phyloP scores from a whole-genome alignment of 495 filamentous ascomycete genomes.

The Aspergillus saccharolyticus region DNA sequence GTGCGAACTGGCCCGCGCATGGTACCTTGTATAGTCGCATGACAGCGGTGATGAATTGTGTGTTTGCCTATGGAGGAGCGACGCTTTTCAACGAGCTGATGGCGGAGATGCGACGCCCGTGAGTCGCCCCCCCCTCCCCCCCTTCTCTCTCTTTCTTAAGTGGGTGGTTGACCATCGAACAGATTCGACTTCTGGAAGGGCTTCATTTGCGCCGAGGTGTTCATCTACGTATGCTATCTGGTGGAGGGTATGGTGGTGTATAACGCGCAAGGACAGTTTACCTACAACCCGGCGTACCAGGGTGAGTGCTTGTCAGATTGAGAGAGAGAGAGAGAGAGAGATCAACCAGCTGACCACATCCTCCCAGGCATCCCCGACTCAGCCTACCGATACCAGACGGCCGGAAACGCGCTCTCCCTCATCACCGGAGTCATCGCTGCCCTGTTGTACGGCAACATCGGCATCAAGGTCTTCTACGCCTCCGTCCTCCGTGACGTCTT shows the following conservation, averaged over 20 bases:
- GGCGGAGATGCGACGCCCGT: conserved; percentile 2
- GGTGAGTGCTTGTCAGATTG: background rate
- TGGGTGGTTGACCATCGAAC: background rate
- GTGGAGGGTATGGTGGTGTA: background rate
- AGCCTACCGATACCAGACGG: background rate
- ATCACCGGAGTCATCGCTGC: background rate
- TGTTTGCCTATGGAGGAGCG: background rate
- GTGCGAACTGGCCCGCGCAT: background rate
- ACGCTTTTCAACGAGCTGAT: conserved; percentile 2
- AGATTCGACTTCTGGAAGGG: conserved; percentile 4
- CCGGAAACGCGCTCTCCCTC: background rate
- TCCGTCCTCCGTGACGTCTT: background rate
- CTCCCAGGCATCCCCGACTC: conserved; percentile 1
- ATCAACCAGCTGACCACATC: background rate
- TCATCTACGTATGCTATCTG: conserved; percentile 2
- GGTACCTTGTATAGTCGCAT: background rate
- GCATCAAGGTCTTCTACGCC: conserved; percentile 3
- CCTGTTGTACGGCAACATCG: background rate
- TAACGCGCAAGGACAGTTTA: background rate
- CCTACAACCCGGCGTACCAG: conserved; percentile 1
- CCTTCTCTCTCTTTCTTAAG: background rate
- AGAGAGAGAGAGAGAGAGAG: too few species aligned
- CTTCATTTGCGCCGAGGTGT: background rate
- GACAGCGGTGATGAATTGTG: background rate
- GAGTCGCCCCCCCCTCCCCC: background rate